Evolutionary conservation across 176 grass and related monocot species (phyloP).

Genomic region (Triticum timopheevii): DNA sequence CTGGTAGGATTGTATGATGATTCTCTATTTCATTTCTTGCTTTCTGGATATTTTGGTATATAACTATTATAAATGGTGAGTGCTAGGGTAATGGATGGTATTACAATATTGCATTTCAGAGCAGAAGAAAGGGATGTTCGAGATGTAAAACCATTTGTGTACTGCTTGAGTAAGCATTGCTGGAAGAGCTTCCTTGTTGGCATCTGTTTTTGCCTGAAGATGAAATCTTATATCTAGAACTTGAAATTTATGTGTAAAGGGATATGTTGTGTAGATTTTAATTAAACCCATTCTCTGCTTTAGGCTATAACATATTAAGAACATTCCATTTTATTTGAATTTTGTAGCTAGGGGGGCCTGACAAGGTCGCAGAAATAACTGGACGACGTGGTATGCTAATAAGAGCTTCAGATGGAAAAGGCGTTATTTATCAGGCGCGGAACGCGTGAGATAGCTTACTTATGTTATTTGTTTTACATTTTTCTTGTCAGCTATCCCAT

Average conservation of each 20-base stretch:
- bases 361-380: constrained; percentile 97
- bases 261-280: constrained; percentile 21
- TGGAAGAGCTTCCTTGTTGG: background rate
- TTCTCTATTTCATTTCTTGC: background rate
- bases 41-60: constrained; percentile 23
- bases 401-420: constrained; percentile 81
- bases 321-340: constrained; percentile 24
- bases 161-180: constrained; percentile 6
- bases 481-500: constrained; percentile 26
- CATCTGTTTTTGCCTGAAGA: constrained; percentile 27
- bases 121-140: constrained; percentile 2
- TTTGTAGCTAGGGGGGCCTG: constrained; percentile 85
- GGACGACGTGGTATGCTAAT: constrained; percentile 90
- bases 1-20: background rate
- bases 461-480: constrained; percentile 29
- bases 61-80: background rate
- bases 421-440: constrained; percentile 91
- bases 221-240: constrained; percentile 6
- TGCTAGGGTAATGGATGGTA: constrained; percentile 13
- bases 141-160: constrained; percentile 19
- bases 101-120: constrained; percentile 22
- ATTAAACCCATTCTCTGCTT: constrained; percentile 22
- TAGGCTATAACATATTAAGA: constrained; percentile 32
- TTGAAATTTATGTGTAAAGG: background rate
- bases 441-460: constrained; percentile 75